Evolutionary conservation across 768 basidiomycete genomes (phyloP), one percentile per base, ranked within the genome.

Genomic region (Lactarius quietus): DNA sequence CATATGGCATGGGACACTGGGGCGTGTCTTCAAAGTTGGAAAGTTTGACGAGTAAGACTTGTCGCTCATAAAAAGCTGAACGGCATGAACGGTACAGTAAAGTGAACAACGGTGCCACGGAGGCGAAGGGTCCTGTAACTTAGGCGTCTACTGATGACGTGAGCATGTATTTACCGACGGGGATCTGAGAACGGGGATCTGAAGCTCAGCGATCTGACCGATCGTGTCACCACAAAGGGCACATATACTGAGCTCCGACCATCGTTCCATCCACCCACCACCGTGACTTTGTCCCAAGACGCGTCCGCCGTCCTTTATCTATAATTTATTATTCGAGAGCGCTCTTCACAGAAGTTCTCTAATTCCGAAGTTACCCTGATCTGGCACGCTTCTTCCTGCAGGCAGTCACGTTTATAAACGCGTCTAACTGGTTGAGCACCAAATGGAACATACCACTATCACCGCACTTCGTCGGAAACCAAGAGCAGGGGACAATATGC

Each of bases 311-410:
- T 18, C 35, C 7, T 36, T 35, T 20, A 6, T 33, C 35, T 23
- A 38, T 57, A n/a, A 23, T 57, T 35, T 35, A 31, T 36, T 53
- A 31, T 36, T 23, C 8, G 29, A 36, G 41, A 23, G 14, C 36
- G 23, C 41, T 39, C 17, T n/a, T 39, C 28, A 36, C 28, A 39
- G 48, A 53, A 62, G 48, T 38, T 57, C 31, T 45, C 53, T 12
- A 39, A 29, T 20, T 54, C 36, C 52, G 65, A 66, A 66, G 57
- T 38, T 38, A 31, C 43, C 26, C 39, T 45, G 28, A 31, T 45
- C 17, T 48, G 51, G 31, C 65, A 66, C 65, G 57, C 57, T 62
- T 3, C 29, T 39, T 56, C 55, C 60, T 28, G 48, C 64, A 39
- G 64, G 64, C 28, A 65, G 29, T 28, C 56, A 52, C 65, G n/a